A percentile compares a stretch with the other conserved stretches of the same genome.
Evolutionary conservation across 1,139 yeast species (phyloP).

Genomic region (Candida smagusa): DNA sequence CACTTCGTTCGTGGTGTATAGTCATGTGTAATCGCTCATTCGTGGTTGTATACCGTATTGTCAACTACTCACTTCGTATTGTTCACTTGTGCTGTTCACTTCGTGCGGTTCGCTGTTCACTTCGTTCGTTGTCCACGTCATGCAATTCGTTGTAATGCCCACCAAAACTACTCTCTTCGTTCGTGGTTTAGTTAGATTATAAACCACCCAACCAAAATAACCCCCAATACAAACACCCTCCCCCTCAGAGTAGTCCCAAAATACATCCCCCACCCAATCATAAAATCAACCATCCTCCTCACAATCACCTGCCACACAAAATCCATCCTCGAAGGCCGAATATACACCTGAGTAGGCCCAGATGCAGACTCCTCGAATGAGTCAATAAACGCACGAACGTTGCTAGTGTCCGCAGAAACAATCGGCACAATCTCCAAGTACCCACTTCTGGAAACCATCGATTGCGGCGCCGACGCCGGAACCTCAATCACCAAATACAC

Average conservation of each 20-base stretch:
- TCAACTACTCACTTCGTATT: too few relatives aligned
- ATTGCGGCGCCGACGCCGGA: conserved; percentile 42
- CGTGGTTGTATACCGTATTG: too few relatives aligned
- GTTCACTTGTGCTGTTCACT: too few relatives aligned
- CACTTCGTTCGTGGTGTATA: too few relatives aligned
- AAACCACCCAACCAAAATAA: conserved; percentile 9
- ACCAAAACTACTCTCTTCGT: neutral
- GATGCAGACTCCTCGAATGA: conserved; percentile 22
- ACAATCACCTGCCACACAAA: conserved; percentile 24
- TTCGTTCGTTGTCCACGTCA: too few relatives aligned
- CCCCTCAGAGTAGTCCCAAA: conserved; percentile 39
- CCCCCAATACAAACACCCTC: conserved; percentile 21
- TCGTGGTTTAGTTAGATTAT: neutral
- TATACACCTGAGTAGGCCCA: conserved; percentile 45
- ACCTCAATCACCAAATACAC: conserved; percentile 44
- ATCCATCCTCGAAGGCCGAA: conserved; percentile 42
- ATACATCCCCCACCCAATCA: conserved; percentile 42
- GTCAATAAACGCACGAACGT: conserved; percentile 7
- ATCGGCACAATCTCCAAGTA: conserved; percentile 37
- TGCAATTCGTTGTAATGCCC: too few relatives aligned
- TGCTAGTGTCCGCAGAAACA: conserved; percentile 18
- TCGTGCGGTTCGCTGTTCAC: too few relatives aligned
- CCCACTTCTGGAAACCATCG: conserved; percentile 40
- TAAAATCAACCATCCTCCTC: conserved; percentile 30
- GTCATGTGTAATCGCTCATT: too few relatives aligned